Evolutionary conservation across 441 rosid genomes (phyloP).

Genomic region (Erysimum pusillum): DNA sequence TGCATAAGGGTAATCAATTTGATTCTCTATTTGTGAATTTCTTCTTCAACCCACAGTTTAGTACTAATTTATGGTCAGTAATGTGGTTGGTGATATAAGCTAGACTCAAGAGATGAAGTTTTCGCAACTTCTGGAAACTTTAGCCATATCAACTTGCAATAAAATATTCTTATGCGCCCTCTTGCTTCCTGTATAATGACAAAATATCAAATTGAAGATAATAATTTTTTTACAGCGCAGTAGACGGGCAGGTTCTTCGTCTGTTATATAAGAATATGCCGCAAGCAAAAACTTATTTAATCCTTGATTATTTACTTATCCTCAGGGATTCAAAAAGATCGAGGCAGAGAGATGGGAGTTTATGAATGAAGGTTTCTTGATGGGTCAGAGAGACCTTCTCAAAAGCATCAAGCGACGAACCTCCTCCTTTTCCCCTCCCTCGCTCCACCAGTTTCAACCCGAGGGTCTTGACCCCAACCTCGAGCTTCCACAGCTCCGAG

Average conservation of each 20-base stretch:
- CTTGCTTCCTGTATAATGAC: background rate
- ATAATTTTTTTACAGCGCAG: slow-evolving; percentile 8
- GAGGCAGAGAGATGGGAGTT: slow-evolving; percentile 92
- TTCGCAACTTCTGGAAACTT: slow-evolving; percentile 21
- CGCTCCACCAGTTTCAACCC: slow-evolving; percentile 38
- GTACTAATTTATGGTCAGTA: background rate
- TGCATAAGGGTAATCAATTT: slow-evolving; percentile 23
- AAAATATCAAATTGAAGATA: background rate
- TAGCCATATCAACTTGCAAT: slow-evolving; percentile 18
- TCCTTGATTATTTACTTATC: background rate
- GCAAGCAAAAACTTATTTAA: background rate
- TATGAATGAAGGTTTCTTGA: slow-evolving; percentile 80
- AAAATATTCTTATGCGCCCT: background rate
- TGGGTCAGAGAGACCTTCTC: slow-evolving; percentile 73
- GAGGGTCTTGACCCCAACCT: slow-evolving; percentile 57
- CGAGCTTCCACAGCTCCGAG: slow-evolving; percentile 59
- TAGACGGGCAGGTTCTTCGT: background rate
- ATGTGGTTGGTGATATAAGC: background rate
- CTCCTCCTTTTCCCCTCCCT: slow-evolving; percentile 46
- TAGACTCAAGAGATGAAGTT: background rate
- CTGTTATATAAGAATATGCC: background rate
- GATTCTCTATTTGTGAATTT: background rate
- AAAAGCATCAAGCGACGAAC: slow-evolving; percentile 74
- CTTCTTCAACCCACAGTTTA: too few species aligned
- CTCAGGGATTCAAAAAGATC: slow-evolving; percentile 85